Evolutionary conservation across 257 asterid genomes (phyloP), one percentile per base, ranked within the genome.

Genomic region (Capsicum pubescens): DNA sequence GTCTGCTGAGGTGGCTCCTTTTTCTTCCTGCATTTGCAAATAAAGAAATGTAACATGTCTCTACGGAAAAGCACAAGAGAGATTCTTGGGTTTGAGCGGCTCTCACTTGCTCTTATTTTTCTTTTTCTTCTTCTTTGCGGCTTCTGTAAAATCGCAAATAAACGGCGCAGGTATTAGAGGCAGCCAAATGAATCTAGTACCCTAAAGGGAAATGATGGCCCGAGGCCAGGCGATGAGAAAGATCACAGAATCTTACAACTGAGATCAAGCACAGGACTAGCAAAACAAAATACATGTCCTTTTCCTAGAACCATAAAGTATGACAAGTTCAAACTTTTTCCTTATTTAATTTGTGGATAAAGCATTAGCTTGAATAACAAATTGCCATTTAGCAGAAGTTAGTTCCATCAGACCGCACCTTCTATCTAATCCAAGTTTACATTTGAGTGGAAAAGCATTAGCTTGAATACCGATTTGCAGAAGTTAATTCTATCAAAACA

Each of bases 101-200:
- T 54, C 99, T 92, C 90, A 97, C 99, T 95, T 93, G 97, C 90
- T 92, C 94, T 92, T 93, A 86, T 86, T 96, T 87, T 96, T 95
- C 93, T 93, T 95, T 93, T 97, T 97, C 90, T 96, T 96, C 95
- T 92, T 95, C 93, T 93, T 95, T 77, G 94, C 93, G 86, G 94
- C 93, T 90, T 95, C 98, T 92, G 91, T 13, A 86, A 85, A 81
- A 81, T 86, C 55, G 35, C 55, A 90, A 72, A 68, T 64, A 42
- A 16, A 76, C 68, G 83, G 86, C 79, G 84, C 63, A 82, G 21
- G 80, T 15, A 59, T 85, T 44, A 88, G 69, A 76, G 42, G 67
- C 77, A 11, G 68, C 54, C 9, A 56, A 50, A 70, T 6, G 36
- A 55, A 57, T 74, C 57, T 55, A 46, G 82, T 14, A 26, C 80